Conservation (phyloP, 441 rosid species). For the Euphorbia celastroides region DNA sequence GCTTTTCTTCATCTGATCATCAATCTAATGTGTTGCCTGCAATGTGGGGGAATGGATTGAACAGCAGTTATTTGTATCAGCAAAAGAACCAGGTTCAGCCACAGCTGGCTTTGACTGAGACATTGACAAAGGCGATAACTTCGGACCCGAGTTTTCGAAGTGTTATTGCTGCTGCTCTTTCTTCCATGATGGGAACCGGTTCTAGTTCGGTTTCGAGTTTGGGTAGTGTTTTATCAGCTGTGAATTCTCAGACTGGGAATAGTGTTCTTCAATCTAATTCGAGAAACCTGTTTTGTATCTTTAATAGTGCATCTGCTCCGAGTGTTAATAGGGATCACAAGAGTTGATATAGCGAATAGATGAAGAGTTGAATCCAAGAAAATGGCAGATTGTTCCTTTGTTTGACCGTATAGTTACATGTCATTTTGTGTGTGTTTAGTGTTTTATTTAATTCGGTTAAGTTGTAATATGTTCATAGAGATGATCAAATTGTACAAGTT, state of each 20-base stretch:
- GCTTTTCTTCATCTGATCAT: constrained; percentile 38
- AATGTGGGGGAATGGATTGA: constrained; percentile 44
- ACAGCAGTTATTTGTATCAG: constrained; percentile 14
- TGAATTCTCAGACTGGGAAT: constrained; percentile 29
- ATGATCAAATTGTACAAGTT: constrained; percentile 8
- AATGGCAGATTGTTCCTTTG: constrained; percentile 10
- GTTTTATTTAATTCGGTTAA: background rate
- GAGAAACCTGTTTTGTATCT: constrained; percentile 39
- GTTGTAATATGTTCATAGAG: background rate
- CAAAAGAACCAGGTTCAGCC: constrained; percentile 12
- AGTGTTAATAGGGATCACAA: constrained; percentile 35
- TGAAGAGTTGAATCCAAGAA: background rate
- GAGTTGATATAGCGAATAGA: constrained; percentile 21
- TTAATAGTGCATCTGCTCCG: constrained; percentile 34
- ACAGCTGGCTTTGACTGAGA: constrained; percentile 53
- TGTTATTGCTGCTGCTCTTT: constrained; percentile 57
- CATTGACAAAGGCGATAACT: constrained; percentile 44
- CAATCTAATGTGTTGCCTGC: constrained; percentile 34
- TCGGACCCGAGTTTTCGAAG: constrained; percentile 63
- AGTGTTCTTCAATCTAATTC: constrained; percentile 19
- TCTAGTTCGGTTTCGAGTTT: constrained; percentile 13
- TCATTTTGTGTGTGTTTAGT: background rate
- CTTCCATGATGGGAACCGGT: constrained; percentile 44
- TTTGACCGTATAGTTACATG: background rate
- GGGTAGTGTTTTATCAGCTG: constrained; percentile 32